A percentile compares a stretch with the other conserved stretches of the same genome.
Evolutionary conservation across 768 basidiomycete genomes (phyloP).

Genomic region (Dioszegia aurantiaca): DNA sequence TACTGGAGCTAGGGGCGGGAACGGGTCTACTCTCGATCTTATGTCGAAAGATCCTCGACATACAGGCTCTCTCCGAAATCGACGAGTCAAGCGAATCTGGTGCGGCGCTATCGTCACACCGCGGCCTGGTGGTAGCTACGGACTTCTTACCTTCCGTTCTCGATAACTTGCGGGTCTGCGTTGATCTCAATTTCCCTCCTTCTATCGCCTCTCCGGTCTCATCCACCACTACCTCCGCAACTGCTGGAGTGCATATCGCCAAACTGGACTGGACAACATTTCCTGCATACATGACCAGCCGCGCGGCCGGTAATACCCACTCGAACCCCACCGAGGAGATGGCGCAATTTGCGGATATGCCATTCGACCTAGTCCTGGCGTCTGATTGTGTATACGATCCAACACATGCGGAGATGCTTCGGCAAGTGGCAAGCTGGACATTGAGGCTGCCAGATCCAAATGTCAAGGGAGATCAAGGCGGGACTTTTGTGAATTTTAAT

Average conservation of each 20-base stretch:
- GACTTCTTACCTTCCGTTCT: slow-evolving; percentile 47
- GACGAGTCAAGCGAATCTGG: background rate
- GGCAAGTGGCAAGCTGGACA: slow-evolving; percentile 42
- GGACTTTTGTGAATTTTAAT: slow-evolving; percentile 46
- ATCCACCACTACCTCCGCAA: slow-evolving; percentile 1
- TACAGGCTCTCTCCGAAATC: slow-evolving; percentile 5
- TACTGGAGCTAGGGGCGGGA: slow-evolving; percentile 51
- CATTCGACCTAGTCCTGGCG: slow-evolving; percentile 49
- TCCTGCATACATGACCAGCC: slow-evolving; percentile 27
- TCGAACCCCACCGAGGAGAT: slow-evolving; percentile 13
- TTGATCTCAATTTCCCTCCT: slow-evolving; percentile 48
- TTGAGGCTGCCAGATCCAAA: slow-evolving; percentile 38
- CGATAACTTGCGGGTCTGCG: slow-evolving; percentile 48
- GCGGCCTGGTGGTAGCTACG: slow-evolving; percentile 45
- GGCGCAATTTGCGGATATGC: slow-evolving; percentile 18
- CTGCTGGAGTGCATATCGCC: slow-evolving; percentile 31
- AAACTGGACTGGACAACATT: slow-evolving; percentile 51
- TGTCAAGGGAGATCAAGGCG: slow-evolving; percentile 33
- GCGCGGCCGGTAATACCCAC: background rate
- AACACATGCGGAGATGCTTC: slow-evolving; percentile 47
- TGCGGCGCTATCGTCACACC: background rate
- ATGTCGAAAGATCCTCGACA: slow-evolving; percentile 43
- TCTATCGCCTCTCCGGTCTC: background rate
- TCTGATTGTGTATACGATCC: slow-evolving; percentile 52
- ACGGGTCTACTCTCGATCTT: slow-evolving; percentile 50